phyloP scores from a whole-genome alignment of 2,329 filamentous ascomycete species.

The Fusarium multiceps region DNA sequence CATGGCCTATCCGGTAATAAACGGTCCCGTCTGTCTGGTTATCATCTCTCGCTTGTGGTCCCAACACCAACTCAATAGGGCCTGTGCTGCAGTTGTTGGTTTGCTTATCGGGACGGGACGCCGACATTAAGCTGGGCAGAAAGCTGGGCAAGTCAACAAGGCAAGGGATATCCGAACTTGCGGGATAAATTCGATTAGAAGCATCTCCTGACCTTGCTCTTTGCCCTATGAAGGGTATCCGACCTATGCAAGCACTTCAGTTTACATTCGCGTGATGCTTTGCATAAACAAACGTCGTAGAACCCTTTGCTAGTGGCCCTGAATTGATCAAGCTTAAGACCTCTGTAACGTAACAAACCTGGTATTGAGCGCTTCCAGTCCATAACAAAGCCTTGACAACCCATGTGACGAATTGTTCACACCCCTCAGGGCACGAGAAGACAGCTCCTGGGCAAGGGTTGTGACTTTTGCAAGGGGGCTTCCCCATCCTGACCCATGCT shows the following conservation, averaged over 20 bases:
- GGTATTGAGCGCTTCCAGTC: constrained; percentile 17
- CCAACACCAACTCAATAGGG: constrained; percentile 3
- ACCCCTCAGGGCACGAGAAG: constrained; percentile 12
- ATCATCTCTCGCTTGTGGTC: constrained; percentile 7
- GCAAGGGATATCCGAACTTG: neutral
- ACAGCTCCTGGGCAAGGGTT: constrained; percentile 20
- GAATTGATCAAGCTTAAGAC: neutral
- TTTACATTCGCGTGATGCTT: neutral
- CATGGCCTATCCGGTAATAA: constrained; percentile 1
- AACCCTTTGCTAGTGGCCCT: constrained; percentile 1
- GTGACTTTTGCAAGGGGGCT: constrained; percentile 15
- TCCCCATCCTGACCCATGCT: constrained; percentile 35
- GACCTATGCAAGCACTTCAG: constrained; percentile 1
- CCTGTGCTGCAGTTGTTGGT: constrained; percentile 6
- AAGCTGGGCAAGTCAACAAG: neutral
- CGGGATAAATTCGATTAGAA: neutral
- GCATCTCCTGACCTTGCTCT: neutral
- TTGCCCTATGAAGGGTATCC: neutral
- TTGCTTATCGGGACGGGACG: constrained; percentile 16
- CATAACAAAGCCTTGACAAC: constrained; percentile 1
- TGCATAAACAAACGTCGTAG: constrained; percentile 8
- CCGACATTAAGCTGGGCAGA: constrained; percentile 9
- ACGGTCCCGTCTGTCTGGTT: constrained; percentile 3
- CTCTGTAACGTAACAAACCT: constrained; percentile 15
- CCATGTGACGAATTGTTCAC: constrained; percentile 20